phyloP scores from a whole-genome alignment of 208 protist genomes.

The Leishmania turanica region DNA sequence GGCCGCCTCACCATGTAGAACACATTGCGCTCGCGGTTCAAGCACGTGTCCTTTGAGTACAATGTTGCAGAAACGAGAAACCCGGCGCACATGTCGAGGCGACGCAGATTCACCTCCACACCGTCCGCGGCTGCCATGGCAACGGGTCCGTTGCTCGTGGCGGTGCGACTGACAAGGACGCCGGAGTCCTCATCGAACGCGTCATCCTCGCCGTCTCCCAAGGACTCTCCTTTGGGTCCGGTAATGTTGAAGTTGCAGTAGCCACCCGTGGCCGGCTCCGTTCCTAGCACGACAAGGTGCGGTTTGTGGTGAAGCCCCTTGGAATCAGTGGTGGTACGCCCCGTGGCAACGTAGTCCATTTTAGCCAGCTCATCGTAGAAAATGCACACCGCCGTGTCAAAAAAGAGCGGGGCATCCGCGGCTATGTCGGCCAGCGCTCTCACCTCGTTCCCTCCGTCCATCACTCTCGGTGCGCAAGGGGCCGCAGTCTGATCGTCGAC shows the following conservation, averaged over 20 bases:
- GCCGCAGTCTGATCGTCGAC: slow-evolving; percentile 6
- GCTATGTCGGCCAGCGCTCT: neutral
- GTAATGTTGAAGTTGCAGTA: slow-evolving; percentile 63
- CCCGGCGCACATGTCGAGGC: slow-evolving; percentile 48
- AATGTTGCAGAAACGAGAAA: slow-evolving; percentile 64
- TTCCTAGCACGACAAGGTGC: slow-evolving; percentile 60
- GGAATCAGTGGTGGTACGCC: slow-evolving; percentile 56
- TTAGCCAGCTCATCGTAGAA: slow-evolving; percentile 57
- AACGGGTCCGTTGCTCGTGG: slow-evolving; percentile 31
- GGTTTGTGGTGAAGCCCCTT: slow-evolving; percentile 59
- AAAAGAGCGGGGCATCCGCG: slow-evolving; percentile 51
- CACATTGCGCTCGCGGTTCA: slow-evolving; percentile 41
- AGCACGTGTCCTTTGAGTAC: slow-evolving; percentile 43
- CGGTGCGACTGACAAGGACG: slow-evolving; percentile 19
- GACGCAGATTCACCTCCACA: slow-evolving; percentile 57
- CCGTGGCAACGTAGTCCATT: slow-evolving; percentile 76
- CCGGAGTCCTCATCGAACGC: slow-evolving; percentile 22
- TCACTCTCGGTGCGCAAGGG: neutral
- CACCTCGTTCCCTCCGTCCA: slow-evolving; percentile 4
- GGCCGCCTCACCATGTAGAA: slow-evolving; percentile 69
- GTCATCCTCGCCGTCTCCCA: slow-evolving; percentile 5
- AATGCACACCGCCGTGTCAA: slow-evolving; percentile 79
- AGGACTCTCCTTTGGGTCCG: slow-evolving; percentile 12
- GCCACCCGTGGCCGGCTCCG: slow-evolving; percentile 32
- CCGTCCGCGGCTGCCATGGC: slow-evolving; percentile 70